A percentile compares a stretch with the other conserved stretches of the same genome.
phyloP scores from a whole-genome alignment of 1,139 yeast genomes.

The Candida frijolesensis region DNA sequence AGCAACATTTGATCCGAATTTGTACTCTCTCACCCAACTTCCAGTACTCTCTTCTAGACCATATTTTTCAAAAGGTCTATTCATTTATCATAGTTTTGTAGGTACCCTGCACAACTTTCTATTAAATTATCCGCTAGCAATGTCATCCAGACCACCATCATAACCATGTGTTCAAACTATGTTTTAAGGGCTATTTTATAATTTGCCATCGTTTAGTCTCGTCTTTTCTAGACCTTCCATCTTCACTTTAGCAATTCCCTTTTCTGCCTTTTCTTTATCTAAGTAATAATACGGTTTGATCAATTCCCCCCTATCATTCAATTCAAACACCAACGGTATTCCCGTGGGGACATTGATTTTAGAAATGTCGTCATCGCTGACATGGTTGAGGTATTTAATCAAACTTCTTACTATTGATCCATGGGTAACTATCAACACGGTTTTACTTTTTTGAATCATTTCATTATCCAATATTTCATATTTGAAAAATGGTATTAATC shows the following conservation, averaged over 20 bases:
- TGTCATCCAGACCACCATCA: no score
- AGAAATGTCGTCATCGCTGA: slow-evolving; percentile 65
- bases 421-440: slow-evolving; percentile 69
- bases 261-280: slow-evolving; percentile 69
- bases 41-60: no score
- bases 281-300: slow-evolving; percentile 55
- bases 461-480: slow-evolving; percentile 40
- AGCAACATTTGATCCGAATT: no score
- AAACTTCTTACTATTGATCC: slow-evolving; percentile 76
- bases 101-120: no score
- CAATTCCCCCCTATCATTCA: slow-evolving; percentile 47
- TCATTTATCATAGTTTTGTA: no score
- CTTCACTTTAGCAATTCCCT: slow-evolving; percentile 66
- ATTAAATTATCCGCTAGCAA: no score
- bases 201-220: not conserved
- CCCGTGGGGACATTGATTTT: slow-evolving; percentile 77
- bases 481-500: slow-evolving; percentile 60
- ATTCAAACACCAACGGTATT: slow-evolving; percentile 64
- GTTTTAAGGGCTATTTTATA: no score
- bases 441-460: slow-evolving; percentile 37
- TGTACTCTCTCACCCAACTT: no score
- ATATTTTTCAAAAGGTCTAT: no score
- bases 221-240: slow-evolving; percentile 48
- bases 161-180: no score
- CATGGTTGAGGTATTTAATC: slow-evolving; percentile 56